phyloP scores from a whole-genome alignment of 1,284 basidiomycete species.

The Phenoliferia sp. region DNA sequence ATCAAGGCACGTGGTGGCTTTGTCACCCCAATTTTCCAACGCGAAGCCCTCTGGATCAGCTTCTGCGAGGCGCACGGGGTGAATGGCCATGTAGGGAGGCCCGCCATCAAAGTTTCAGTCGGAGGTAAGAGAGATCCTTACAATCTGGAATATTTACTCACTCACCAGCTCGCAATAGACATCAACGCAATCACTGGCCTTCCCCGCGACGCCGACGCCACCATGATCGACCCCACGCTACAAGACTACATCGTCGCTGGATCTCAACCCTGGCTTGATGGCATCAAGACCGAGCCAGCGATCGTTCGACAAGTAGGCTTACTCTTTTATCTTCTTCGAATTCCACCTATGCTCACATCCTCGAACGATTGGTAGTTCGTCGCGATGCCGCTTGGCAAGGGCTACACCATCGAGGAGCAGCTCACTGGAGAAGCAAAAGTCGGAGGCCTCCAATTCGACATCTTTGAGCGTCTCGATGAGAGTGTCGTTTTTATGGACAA shows the following conservation, averaged over 20 bases:
- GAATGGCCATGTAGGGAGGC: neutral
- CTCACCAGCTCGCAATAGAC: neutral
- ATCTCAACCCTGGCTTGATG: slow-evolving; percentile 16
- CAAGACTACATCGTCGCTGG: slow-evolving; percentile 19
- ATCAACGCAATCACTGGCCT: slow-evolving; percentile 15
- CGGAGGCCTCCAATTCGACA: neutral
- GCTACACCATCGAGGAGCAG: slow-evolving; percentile 26
- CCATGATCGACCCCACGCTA: neutral
- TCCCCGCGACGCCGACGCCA: neutral
- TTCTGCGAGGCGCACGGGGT: neutral
- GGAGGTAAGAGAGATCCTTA: neutral
- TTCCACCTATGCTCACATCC: neutral
- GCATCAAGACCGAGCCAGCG: slow-evolving; percentile 13
- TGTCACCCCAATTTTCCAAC: slow-evolving; percentile 14
- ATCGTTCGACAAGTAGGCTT: slow-evolving; percentile 11
- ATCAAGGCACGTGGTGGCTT: slow-evolving; percentile 11
- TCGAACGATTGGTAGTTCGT: slow-evolving; percentile 2
- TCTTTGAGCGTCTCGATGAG: neutral
- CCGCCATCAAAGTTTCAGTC: neutral
- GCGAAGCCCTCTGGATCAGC: slow-evolving; percentile 20
- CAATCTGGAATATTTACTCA: neutral
- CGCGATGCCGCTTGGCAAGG: slow-evolving; percentile 15
- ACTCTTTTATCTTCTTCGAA: neutral
- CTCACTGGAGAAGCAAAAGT: slow-evolving; percentile 15
- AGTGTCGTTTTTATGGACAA: neutral